phyloP scores from a whole-genome alignment of 2,329 filamentous ascomycete species.

The Colletotrichum spinosum region DNA sequence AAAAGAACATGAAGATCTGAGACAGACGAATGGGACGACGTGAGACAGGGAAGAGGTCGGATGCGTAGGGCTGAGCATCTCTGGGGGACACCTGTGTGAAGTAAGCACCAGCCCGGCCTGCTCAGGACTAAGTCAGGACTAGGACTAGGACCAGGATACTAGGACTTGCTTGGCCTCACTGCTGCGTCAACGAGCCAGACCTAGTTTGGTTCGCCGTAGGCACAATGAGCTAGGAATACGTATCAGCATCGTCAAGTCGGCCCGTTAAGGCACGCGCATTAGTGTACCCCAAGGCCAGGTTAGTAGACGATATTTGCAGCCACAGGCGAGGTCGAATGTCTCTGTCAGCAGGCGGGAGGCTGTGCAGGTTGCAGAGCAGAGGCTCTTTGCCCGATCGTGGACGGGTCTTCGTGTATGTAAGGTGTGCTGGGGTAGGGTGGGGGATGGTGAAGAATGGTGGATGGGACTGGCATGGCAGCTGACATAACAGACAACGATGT shows the following conservation, averaged over 20 bases:
- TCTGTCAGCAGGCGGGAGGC: conserved; percentile 33
- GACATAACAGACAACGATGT: conserved; percentile 2
- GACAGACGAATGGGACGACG: conserved; percentile 19
- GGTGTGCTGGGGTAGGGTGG: conserved; percentile 1
- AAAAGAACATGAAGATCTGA: conserved; percentile 18
- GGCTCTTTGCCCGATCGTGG: neutral
- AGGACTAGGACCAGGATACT: neutral
- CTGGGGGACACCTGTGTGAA: conserved; percentile 12
- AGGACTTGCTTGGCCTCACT: neutral
- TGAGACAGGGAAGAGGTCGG: conserved; percentile 14
- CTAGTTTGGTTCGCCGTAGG: too few relatives aligned
- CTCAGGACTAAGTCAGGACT: conserved; percentile 4
- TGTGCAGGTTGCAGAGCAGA: conserved; percentile 19
- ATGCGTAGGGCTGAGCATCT: conserved; percentile 32
- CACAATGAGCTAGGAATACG: conserved; percentile 11
- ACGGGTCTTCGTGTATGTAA: conserved; percentile 18
- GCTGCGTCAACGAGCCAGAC: too few relatives aligned
- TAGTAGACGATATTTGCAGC: conserved; percentile 21
- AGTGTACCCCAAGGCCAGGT: conserved; percentile 4
- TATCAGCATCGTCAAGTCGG: conserved; percentile 21
- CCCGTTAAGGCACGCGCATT: conserved; percentile 19
- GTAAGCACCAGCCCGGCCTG: conserved; percentile 35
- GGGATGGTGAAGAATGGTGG: conserved; percentile 1
- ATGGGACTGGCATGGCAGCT: conserved; percentile 2
- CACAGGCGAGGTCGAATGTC: conserved; percentile 8